Conservation (phyloP, 2,329 filamentous ascomycete genomes). For the Penicillium carneum region DNA sequence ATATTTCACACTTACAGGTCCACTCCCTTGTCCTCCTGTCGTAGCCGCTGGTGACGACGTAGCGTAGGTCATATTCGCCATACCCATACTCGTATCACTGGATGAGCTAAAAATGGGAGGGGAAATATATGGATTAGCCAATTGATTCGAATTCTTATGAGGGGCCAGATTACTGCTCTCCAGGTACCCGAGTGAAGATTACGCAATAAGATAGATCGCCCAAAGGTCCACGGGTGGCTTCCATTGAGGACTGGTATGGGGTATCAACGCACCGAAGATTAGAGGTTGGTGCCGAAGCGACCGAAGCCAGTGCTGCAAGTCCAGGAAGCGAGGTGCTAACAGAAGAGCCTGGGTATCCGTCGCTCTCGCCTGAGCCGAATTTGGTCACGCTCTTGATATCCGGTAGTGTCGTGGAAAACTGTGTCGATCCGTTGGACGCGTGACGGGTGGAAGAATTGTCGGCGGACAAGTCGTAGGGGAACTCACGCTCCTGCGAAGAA, state of each 20-base stretch:
- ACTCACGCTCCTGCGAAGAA: constrained; percentile 53
- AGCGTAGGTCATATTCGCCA: constrained; percentile 67
- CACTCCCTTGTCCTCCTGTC: constrained; percentile 66
- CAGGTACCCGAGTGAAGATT: not conserved
- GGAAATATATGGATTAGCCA: constrained; percentile 32
- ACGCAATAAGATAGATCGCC: constrained; percentile 2
- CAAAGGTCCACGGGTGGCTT: not conserved
- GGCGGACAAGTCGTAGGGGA: constrained; percentile 55
- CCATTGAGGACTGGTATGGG: not conserved
- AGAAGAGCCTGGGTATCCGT: constrained; percentile 43
- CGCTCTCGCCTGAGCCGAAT: constrained; percentile 36
- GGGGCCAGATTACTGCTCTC: constrained; percentile 18
- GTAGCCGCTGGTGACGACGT: constrained; percentile 71
- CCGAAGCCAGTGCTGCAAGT: constrained; percentile 66
- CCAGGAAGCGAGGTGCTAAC: constrained; percentile 60
- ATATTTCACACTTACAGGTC: constrained; percentile 49
- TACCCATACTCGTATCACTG: constrained; percentile 59
- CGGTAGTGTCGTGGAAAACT: constrained; percentile 50
- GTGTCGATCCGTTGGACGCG: constrained; percentile 58
- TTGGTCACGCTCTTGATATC: constrained; percentile 43
- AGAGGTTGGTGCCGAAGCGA: constrained; percentile 61
- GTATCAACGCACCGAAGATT: constrained; percentile 58
- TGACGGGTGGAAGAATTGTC: constrained; percentile 57
- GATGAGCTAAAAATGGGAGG: constrained; percentile 38
- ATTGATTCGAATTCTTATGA: constrained; percentile 21